Percentiles rank a stretch among this genome's conserved stretches.
These are phyloP conservation scores for Leptographium lundbergii DNA, from an alignment of 2,329 filamentous ascomycete species.

Conservation along the genomic window DNA sequence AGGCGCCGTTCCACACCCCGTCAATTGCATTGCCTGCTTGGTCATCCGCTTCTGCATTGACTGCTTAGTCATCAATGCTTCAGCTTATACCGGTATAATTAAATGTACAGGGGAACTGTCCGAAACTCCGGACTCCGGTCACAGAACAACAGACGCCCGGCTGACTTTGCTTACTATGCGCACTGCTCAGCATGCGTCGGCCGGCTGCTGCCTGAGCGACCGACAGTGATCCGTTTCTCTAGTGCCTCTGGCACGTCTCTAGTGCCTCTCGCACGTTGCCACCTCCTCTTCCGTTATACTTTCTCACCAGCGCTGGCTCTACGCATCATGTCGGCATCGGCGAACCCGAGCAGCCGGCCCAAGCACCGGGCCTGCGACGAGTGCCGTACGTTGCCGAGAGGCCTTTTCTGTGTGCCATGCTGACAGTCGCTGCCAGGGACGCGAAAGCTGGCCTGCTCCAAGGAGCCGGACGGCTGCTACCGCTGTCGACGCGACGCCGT, in stretches of 20 bases:
- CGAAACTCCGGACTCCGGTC: neutral
- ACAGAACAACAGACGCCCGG: too few species aligned
- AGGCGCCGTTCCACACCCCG: too few species aligned
- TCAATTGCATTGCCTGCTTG: too few species aligned
- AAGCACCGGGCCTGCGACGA: constrained; percentile 55
- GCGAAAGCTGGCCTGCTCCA: constrained; percentile 53
- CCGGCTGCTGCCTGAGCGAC: neutral
- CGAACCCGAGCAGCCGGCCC: constrained; percentile 9
- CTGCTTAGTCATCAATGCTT: too few species aligned
- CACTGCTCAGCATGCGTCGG: too few species aligned
- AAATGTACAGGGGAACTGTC: neutral
- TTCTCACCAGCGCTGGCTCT: too few species aligned
- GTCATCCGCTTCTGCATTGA: too few species aligned
- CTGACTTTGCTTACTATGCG: too few species aligned
- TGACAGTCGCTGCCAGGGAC: constrained; percentile 28
- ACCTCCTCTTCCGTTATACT: neutral
- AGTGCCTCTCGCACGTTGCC: neutral
- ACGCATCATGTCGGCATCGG: neutral
- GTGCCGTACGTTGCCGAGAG: constrained; percentile 43
- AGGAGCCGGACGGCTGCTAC: constrained; percentile 45
- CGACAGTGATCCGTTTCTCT: too few species aligned
- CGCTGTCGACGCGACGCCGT: constrained; percentile 46
- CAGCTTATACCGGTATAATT: too few species aligned
- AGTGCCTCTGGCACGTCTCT: too few species aligned
- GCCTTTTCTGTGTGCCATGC: neutral